Conservation (phyloP, 768 basidiomycete genomes). For the Mycena latifolia region DNA sequence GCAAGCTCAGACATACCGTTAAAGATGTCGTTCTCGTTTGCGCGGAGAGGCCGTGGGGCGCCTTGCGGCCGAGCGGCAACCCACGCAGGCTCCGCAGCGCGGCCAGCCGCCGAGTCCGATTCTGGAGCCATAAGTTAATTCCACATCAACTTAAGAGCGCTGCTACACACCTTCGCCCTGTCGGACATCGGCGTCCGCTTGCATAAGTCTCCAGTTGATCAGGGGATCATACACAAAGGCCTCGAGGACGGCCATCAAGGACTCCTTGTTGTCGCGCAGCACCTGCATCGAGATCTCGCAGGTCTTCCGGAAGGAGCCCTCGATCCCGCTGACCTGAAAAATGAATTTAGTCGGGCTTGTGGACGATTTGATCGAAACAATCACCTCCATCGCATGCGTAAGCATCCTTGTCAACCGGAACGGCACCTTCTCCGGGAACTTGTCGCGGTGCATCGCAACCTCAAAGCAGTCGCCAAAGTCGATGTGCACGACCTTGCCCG, state of each 20-base stretch:
- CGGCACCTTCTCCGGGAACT: conserved; percentile 98
- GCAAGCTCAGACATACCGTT: conserved; percentile 65
- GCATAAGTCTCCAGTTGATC: conserved; percentile 96
- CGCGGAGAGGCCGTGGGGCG: conserved; percentile 82
- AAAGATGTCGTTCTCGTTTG: conserved; percentile 95
- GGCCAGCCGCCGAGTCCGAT: conserved; percentile 49
- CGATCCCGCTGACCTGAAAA: conserved; percentile 92
- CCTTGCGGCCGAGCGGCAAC: conserved; percentile 82
- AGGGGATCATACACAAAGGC: conserved; percentile 99
- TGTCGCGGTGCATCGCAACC: conserved; percentile 97
- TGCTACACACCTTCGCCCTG: conserved; percentile 62
- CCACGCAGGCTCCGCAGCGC: conserved; percentile 71
- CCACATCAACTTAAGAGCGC: not conserved
- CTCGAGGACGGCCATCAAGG: conserved; percentile 97
- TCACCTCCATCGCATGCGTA: conserved; percentile 98
- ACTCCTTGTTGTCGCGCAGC: conserved; percentile 96
- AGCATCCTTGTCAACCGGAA: conserved; percentile 99
- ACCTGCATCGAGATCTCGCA: conserved; percentile 99
- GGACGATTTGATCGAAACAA: no score
- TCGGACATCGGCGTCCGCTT: conserved; percentile 81
- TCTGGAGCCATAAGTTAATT: conserved; percentile 14
- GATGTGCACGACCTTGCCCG: conserved; percentile 96
- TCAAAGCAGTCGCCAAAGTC: conserved; percentile 99
- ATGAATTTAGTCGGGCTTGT: not conserved
- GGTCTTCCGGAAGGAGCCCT: conserved; percentile 95